phyloP scores from a whole-genome alignment of 169 alveolate species.

The Plasmodium gonderi region DNA sequence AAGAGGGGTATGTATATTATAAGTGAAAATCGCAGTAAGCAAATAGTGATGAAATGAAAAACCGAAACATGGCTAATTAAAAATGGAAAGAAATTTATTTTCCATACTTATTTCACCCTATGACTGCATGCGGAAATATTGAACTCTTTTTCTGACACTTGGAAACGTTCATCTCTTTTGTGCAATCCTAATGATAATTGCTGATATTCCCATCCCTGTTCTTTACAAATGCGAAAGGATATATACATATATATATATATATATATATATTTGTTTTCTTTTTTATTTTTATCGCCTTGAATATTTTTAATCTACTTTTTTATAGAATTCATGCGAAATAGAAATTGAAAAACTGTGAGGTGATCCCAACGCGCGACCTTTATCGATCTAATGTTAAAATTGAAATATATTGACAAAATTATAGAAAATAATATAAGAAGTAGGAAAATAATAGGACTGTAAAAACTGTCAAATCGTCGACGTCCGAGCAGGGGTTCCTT shows the following conservation, averaged over 20 bases:
- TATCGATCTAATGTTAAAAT: constrained; percentile 15
- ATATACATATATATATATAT: no score
- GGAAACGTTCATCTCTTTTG: no score
- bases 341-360: neutral
- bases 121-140: no score
- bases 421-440: constrained; percentile 47
- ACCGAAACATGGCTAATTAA: no score
- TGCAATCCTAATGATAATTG: no score
- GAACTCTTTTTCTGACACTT: no score
- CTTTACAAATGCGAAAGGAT: no score
- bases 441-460: constrained; percentile 46
- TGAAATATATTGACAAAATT: constrained; percentile 45
- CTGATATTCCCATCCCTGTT: no score
- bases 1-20: neutral
- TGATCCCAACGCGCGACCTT: neutral
- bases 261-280: no score
- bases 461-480: constrained; percentile 64
- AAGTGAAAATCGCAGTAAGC: neutral
- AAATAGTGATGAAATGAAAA: neutral
- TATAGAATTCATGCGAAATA: neutral
- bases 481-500: constrained; percentile 34
- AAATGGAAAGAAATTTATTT: no score
- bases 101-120: no score
- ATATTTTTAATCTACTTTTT: neutral
- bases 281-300: neutral